phyloP scores from a whole-genome alignment of 192 early-diverging fungal species.

The Spinellus fusiger region DNA sequence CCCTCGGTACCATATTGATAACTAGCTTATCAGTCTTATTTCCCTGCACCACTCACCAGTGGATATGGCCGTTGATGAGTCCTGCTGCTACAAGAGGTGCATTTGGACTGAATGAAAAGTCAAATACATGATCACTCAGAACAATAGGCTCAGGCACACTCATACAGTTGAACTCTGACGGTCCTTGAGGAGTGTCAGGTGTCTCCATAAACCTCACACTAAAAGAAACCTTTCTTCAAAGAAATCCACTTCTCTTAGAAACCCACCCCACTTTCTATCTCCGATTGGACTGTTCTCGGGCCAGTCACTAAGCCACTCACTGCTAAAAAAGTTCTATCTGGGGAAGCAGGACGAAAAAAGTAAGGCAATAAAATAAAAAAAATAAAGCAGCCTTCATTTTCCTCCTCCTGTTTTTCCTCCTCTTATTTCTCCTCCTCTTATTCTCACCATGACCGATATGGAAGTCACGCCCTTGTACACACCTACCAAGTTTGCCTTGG shows the following conservation, averaged over 20 bases:
- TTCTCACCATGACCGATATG: slow-evolving; percentile 22
- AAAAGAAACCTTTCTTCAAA: too few relatives aligned
- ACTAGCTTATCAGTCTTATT: slow-evolving; percentile 1
- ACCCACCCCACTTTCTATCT: too few relatives aligned
- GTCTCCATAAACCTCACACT: too few relatives aligned
- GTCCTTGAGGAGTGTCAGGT: neutral
- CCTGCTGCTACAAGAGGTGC: slow-evolving; percentile 61
- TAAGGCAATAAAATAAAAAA: neutral
- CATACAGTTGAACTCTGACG: neutral
- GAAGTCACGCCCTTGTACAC: slow-evolving; percentile 30
- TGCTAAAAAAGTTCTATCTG: too few relatives aligned
- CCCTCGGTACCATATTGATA: slow-evolving; percentile 15
- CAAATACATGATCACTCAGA: slow-evolving; percentile 51
- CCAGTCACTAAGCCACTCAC: too few relatives aligned
- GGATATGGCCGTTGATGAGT: slow-evolving; percentile 68
- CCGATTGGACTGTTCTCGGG: too few relatives aligned
- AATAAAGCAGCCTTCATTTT: neutral
- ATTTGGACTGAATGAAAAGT: slow-evolving; percentile 66
- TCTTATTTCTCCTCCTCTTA: neutral
- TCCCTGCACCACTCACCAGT: slow-evolving; percentile 43
- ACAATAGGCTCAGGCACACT: slow-evolving; percentile 28
- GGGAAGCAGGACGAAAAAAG: neutral
- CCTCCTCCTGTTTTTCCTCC: neutral
- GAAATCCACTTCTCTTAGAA: too few relatives aligned
- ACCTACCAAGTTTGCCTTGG: slow-evolving; percentile 44